Base-by-base conservation (phyloP, 2,329 filamentous ascomycete genomes). In the Onygenales sp. region DNA sequence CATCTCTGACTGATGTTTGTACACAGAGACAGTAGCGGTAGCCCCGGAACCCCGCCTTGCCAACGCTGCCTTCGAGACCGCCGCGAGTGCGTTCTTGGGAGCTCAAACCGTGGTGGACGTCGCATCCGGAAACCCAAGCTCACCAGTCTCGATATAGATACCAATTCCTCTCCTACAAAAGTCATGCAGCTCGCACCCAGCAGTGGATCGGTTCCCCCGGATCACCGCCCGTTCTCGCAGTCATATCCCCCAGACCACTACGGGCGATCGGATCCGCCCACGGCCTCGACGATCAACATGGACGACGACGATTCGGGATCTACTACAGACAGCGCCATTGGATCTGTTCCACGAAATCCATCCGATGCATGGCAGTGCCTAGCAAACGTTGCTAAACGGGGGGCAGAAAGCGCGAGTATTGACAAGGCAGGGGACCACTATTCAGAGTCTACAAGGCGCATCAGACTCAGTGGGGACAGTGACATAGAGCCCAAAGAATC, bases 91-190 rank as follows among this genome's bases (percentile, higher is more conserved):
- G 73, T 83, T 9, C 72, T 83, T 17, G 80, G 79, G 7, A 76
- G 77, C 44, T 81, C 78, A 47, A 82, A 82, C 61, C 76, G 80
- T 52, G 80, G 80, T 45, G 80, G 80, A 11, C 73, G 79, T 53
- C 74, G 80, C 46, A 75, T 82, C 54, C 75, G 79, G 51, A 80
- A 79, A 61, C 79, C 78, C 61, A 73, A 69, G 57, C 67, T 68
- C 46, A 66, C 69, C 50, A 64, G 65, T 39, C 64, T 68, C 43
- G 67, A 65, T 2, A 64, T 66, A 1, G 57, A 61, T 33, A 55
- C 55, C 17, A 63, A 59, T 44, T 36, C 58, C 7, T 55, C 64
- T 2, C 54, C 61, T 5, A 62, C 58, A 31, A 66, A 64, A 43
- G 58, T 64, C 43, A 61, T 64, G 9, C 59, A 67, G 51, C 39